A percentile compares a stretch with the other conserved stretches of the same genome.
Conservation (phyloP, 257 asterid genomes). For the Fraxinus pennsylvanica region DNA sequence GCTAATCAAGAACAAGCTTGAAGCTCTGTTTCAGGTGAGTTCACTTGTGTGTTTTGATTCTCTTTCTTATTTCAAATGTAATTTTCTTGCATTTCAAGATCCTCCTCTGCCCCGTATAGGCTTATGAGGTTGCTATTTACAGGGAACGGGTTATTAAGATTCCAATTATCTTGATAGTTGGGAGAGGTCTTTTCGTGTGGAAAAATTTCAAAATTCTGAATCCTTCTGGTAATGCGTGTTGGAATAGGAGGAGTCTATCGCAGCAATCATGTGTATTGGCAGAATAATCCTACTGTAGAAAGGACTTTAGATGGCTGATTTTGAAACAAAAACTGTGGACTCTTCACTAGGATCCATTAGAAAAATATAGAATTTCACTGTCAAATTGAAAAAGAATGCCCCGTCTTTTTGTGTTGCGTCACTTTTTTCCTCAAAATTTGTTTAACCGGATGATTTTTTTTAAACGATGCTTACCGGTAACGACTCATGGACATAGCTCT, state of each 20-base stretch:
- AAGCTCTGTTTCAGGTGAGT: conserved; percentile 60
- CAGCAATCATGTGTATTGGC: background rate
- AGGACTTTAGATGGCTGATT: background rate
- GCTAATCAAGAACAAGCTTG: conserved; percentile 72
- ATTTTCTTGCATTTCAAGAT: too few species aligned
- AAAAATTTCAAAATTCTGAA: background rate
- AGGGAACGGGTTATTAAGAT: too few species aligned
- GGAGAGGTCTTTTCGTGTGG: background rate
- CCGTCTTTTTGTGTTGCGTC: background rate
- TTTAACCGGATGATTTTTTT: background rate
- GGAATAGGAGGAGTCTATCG: background rate
- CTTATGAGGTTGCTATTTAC: too few species aligned
- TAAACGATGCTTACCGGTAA: background rate
- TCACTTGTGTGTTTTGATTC: too few species aligned
- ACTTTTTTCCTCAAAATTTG: background rate
- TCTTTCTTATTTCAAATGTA: too few species aligned
- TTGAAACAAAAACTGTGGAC: background rate
- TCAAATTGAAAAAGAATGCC: background rate
- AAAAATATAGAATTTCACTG: background rate
- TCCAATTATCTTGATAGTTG: too few species aligned
- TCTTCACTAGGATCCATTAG: background rate
- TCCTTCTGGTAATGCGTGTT: background rate
- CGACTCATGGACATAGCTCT: background rate
- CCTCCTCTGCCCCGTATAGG: too few species aligned
- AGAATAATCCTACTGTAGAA: background rate